Evolutionary conservation across 306 rosid species (phyloP).

Genomic region (Inga oerstediana): DNA sequence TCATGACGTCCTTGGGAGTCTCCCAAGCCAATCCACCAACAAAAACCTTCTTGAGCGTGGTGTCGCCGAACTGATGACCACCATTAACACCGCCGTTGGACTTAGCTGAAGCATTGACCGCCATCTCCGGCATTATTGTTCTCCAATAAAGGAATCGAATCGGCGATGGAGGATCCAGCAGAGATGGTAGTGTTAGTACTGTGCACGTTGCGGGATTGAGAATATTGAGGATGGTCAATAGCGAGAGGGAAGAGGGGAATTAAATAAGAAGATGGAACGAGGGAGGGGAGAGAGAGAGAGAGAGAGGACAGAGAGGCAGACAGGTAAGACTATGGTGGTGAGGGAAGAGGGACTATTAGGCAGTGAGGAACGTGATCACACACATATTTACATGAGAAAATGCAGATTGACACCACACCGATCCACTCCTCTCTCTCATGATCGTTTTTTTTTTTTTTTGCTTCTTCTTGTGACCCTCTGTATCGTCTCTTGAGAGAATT

Average conservation of each 20-base stretch:
- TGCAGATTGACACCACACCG: background rate
- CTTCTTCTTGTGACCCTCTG: background rate
- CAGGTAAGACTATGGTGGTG: background rate
- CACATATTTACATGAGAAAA: slow-evolving; percentile 17
- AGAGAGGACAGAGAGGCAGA: slow-evolving; percentile 24
- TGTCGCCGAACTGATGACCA: slow-evolving; percentile 68
- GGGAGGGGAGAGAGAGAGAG: background rate
- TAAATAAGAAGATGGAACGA: background rate
- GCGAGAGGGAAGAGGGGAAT: background rate
- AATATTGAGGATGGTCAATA: background rate
- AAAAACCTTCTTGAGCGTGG: slow-evolving; percentile 79
- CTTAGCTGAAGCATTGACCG: slow-evolving; percentile 11
- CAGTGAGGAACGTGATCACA: slow-evolving; percentile 58
- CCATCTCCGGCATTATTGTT: slow-evolving; percentile 27
- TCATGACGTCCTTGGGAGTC: slow-evolving; percentile 75
- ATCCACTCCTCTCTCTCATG: background rate
- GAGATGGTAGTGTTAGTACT: background rate
- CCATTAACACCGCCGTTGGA: background rate
- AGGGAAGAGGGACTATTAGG: background rate
- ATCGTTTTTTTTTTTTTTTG: background rate
- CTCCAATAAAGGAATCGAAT: background rate
- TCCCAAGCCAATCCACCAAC: slow-evolving; percentile 93
- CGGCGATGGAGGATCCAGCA: background rate
- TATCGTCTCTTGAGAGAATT: background rate
- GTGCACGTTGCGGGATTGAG: background rate